phyloP scores from a whole-genome alignment of 2,329 filamentous ascomycete species.

The Alternaria infectoria region DNA sequence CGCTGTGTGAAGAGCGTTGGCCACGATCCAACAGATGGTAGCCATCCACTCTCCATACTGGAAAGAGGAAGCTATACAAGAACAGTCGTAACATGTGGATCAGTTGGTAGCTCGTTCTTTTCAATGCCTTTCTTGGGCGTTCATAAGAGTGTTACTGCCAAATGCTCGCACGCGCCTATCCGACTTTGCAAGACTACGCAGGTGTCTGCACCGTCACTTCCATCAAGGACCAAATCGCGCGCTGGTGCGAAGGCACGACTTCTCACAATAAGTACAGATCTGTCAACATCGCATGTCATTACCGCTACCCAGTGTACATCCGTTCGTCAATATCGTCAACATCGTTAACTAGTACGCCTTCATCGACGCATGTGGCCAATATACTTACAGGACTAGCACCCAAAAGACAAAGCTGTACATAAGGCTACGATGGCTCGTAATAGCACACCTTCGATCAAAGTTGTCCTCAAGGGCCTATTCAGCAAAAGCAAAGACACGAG shows the following conservation, averaged over 20 bases:
- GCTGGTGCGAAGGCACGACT: neutral
- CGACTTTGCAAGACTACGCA: neutral
- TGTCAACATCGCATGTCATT: neutral
- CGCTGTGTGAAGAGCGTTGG: neutral
- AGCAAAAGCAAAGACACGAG: neutral
- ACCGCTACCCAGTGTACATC: neutral
- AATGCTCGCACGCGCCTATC: neutral
- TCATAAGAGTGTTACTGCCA: neutral
- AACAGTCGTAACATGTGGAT: neutral
- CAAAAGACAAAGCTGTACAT: neutral
- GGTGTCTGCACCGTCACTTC: neutral
- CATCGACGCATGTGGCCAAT: neutral
- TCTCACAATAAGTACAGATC: neutral
- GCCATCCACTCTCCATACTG: neutral
- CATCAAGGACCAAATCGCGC: neutral
- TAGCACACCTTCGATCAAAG: neutral
- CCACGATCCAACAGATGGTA: neutral
- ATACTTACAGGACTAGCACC: neutral
- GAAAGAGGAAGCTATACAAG: neutral
- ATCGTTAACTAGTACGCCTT: neutral
- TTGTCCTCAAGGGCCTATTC: neutral
- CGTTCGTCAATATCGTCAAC: neutral
- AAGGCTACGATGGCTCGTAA: neutral
- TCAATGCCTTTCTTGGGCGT: neutral
- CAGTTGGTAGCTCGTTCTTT: neutral